Conservation (phyloP, 345 rosid species). For the Kernera saxatilis region DNA sequence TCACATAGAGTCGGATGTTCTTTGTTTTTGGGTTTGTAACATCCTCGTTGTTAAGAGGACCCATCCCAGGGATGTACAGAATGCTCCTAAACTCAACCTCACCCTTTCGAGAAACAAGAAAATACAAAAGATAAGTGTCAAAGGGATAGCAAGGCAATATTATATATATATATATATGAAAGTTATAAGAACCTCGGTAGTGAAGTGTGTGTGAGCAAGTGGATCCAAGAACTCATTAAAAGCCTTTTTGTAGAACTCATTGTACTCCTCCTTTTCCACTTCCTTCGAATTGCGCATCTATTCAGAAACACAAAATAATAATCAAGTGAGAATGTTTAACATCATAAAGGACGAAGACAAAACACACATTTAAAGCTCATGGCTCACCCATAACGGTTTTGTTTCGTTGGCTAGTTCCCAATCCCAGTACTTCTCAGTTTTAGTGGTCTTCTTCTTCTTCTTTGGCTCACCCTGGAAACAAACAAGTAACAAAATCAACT, state of each 20-base stretch:
- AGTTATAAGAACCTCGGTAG: slow-evolving; percentile 59
- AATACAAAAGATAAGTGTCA: neutral
- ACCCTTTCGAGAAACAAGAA: slow-evolving; percentile 48
- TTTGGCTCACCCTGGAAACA: slow-evolving; percentile 64
- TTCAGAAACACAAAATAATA: slow-evolving; percentile 11
- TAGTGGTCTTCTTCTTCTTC: slow-evolving; percentile 73
- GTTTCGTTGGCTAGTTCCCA: slow-evolving; percentile 96
- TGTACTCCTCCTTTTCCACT: slow-evolving; percentile 72
- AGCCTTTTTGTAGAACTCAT: slow-evolving; percentile 90
- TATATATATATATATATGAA: neutral
- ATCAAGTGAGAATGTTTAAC: neutral
- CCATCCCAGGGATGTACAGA: slow-evolving; percentile 93
- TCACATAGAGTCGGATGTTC: slow-evolving; percentile 82
- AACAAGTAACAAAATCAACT: slow-evolving; percentile 14
- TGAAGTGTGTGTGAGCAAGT: slow-evolving; percentile 77
- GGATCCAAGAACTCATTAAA: slow-evolving; percentile 94
- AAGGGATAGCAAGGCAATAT: neutral
- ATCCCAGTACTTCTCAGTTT: slow-evolving; percentile 97
- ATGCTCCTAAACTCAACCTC: slow-evolving; percentile 98
- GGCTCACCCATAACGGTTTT: slow-evolving; percentile 92
- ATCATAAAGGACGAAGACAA: neutral
- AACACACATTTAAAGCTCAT: neutral
- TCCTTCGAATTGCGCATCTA: slow-evolving; percentile 88
- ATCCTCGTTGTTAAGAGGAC: slow-evolving; percentile 92
- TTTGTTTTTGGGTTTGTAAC: slow-evolving; percentile 83